These are phyloP conservation scores for Paracorniculantispora psalliotae DNA, from an alignment of 2,329 filamentous ascomycete genomes.

Conservation along the genomic window DNA sequence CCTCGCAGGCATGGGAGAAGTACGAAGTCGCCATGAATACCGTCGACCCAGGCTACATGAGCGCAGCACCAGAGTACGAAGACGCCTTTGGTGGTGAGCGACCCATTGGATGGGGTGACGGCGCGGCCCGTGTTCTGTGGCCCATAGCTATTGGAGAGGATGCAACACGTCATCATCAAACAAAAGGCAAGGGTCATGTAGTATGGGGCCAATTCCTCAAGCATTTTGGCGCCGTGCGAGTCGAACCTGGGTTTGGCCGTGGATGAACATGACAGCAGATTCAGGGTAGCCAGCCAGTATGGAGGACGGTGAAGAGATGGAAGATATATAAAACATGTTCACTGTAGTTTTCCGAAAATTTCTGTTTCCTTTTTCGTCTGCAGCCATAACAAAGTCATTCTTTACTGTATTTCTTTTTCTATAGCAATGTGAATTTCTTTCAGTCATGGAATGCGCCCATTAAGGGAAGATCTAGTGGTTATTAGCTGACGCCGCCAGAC, in stretches of 20 bases:
- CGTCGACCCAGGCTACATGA: conserved; percentile 35
- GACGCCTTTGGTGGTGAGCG: conserved; percentile 20
- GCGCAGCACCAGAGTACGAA: conserved; percentile 28
- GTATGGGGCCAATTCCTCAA: background rate
- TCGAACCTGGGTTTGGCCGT: background rate
- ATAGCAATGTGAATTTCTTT: too few species aligned
- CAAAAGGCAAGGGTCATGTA: background rate
- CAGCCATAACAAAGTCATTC: too few species aligned
- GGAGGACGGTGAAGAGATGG: too few species aligned
- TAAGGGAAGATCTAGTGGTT: too few species aligned
- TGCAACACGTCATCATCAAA: background rate
- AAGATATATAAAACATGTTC: too few species aligned
- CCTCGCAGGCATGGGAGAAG: conserved; percentile 24
- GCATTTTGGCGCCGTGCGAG: background rate
- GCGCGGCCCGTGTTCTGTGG: conserved; percentile 32
- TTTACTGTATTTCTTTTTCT: too few species aligned
- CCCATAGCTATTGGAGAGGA: conserved; percentile 18
- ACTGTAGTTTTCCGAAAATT: too few species aligned
- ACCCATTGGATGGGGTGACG: conserved; percentile 34
- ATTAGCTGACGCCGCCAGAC: too few species aligned
- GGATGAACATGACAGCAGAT: background rate
- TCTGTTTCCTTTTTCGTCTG: too few species aligned
- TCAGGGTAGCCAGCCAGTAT: too few species aligned
- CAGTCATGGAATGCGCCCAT: too few species aligned
- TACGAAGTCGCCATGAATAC: conserved; percentile 32